Base-by-base conservation (phyloP, 140 eudicot genomes). In the Stevia rebaudiana region DNA sequence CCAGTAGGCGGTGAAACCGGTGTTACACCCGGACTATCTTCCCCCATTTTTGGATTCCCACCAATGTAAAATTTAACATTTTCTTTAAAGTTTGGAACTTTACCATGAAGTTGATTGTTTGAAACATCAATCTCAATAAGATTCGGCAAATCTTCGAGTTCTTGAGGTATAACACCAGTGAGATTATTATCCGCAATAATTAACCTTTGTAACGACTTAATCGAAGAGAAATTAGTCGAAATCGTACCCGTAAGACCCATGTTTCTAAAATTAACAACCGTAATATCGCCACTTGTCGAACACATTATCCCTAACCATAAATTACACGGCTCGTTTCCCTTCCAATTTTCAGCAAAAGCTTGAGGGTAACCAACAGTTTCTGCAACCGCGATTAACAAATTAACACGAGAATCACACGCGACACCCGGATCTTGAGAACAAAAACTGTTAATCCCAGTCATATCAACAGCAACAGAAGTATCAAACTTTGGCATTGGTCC, bases 241-340 rank as follows among this genome's bases (percentile, higher is more conserved):
- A 90, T 84, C 3, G 76, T 69, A 28, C 98, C 98, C 8, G 69
- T 35, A 4, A 90, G 88, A 11, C 83, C 80, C 89, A 84, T 73
- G 24, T 71, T 68, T 36, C 63, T 68, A 72, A 86, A 82, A 79
- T 82, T 90, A 57, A 87, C 79, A 42, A 65, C 74, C 0, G 86
- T 79, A 63, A 90, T 71, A 11, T 80, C 81, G 24, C 85, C 90
- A 1, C 58, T 41, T 62, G 37, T 56, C 17, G 51, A 56, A 61
- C 97, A 90, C 11, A 84, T 75, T 2, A 90, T 74, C 42, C 97
- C 90, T 18, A 61, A 7, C 97, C 97, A 90, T 3, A 30, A 73
- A 11, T 63, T 40, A 71, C 97, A 87, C 2, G 95, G 94, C 73
- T 84, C 82, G 50, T 90, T 90, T 23, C 94, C 97, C 31, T 83